A percentile compares a stretch with the other conserved stretches of the same genome.
phyloP scores from a whole-genome alignment of 108 stramenopile genomes.

The Cyclostephanos invisitatus region DNA sequence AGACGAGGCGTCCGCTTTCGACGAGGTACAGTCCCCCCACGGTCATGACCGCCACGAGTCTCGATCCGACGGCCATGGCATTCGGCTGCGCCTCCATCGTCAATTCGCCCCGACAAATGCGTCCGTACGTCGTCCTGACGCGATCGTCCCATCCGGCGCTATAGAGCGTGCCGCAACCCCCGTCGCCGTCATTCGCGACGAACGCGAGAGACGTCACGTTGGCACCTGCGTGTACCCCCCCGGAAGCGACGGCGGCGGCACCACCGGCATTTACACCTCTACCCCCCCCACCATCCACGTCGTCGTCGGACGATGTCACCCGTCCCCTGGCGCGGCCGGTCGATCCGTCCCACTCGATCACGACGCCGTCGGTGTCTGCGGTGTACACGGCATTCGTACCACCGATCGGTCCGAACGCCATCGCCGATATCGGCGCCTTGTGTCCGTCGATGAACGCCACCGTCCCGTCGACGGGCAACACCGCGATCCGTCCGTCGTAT shows the following conservation, averaged over 20 bases:
- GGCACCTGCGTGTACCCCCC: constrained; percentile 77
- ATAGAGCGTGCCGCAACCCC: constrained; percentile 51
- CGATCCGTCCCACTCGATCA: constrained; percentile 82
- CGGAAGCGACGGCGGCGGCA: constrained; percentile 35
- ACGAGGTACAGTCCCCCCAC: constrained; percentile 68
- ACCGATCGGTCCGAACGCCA: constrained; percentile 69
- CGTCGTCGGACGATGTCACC: constrained; percentile 17
- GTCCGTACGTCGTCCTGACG: constrained; percentile 51
- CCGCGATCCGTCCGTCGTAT: constrained; percentile 83
- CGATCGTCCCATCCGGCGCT: constrained; percentile 94
- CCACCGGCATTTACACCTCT: background rate
- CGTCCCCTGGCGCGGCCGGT: constrained; percentile 43
- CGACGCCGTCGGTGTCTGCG: constrained; percentile 89
- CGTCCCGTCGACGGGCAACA: constrained; percentile 55
- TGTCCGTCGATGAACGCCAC: constrained; percentile 73
- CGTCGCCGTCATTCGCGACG: constrained; percentile 9
- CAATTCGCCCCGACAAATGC: constrained; percentile 41
- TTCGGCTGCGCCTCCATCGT: constrained; percentile 86
- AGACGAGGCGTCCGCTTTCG: constrained; percentile 50
- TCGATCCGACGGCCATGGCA: constrained; percentile 63
- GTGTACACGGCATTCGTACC: constrained; percentile 76
- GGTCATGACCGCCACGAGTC: constrained; percentile 74
- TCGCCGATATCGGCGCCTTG: constrained; percentile 77
- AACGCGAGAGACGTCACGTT: constrained; percentile 58
- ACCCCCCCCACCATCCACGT: constrained; percentile 13